These are phyloP conservation scores for Lolium multiflorum DNA, from an alignment of 176 grass and related monocot genomes.

Conservation along the genomic window DNA sequence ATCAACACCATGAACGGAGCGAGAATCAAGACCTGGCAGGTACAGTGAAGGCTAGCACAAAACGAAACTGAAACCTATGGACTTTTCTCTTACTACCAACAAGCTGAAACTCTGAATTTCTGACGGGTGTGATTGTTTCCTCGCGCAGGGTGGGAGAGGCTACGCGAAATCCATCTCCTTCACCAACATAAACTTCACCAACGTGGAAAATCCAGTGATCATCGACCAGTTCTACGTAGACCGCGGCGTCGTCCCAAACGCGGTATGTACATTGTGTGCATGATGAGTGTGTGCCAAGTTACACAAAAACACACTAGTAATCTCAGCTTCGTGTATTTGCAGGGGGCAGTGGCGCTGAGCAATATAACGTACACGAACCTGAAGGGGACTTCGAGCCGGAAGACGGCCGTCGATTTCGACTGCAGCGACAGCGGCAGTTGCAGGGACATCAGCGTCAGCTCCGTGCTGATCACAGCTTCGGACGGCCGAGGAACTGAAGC, in stretches of 20 bases:
- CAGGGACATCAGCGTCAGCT: constrained; percentile 28
- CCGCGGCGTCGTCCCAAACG: fast-evolving
- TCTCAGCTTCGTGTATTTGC: background rate
- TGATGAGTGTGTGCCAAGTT: background rate
- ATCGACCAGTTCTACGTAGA: constrained; percentile 57
- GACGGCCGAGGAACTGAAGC: background rate
- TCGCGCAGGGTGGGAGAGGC: constrained; percentile 27
- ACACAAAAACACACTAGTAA: too few relatives aligned
- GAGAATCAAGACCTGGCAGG: constrained; percentile 75
- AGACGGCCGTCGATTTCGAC: constrained; percentile 33
- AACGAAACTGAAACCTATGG: background rate
- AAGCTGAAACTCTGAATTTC: background rate
- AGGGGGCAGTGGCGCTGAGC: constrained; percentile 37
- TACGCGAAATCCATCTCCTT: constrained; percentile 47
- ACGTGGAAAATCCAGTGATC: constrained; percentile 41
- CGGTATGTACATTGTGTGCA: background rate
- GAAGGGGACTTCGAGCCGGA: constrained; percentile 14
- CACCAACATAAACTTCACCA: constrained; percentile 42
- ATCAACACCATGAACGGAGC: constrained; percentile 45
- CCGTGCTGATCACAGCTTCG: background rate
- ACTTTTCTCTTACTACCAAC: background rate
- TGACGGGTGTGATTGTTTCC: background rate
- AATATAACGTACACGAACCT: constrained; percentile 40
- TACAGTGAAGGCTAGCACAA: background rate
- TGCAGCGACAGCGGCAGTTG: constrained; percentile 41